A percentile compares a stretch with the other conserved stretches of the same genome.
These are phyloP conservation scores for Babesia sp. DNA, from an alignment of 169 alveolate species.

Conservation along the genomic window DNA sequence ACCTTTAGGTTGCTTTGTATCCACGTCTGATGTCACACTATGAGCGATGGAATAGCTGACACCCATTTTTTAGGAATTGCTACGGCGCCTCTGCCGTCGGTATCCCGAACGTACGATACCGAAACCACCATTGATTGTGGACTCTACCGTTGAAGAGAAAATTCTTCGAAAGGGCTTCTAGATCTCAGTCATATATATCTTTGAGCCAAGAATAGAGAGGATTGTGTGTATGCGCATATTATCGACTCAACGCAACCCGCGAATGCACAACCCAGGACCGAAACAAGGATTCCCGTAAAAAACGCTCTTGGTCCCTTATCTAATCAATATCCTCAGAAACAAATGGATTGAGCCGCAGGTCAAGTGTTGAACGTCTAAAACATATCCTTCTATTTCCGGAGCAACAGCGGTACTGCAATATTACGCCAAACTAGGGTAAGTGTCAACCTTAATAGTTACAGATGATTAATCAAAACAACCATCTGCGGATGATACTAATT, in stretches of 20 bases:
- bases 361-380: too few species aligned
- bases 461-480: too few species aligned
- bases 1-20: background rate
- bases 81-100: constrained; percentile 14
- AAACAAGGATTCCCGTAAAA: background rate
- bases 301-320: too few species aligned
- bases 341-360: too few species aligned
- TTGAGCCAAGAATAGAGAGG: background rate
- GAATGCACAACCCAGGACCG: background rate
- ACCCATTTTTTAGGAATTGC: constrained; percentile 8
- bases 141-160: background rate
- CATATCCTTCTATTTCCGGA: too few species aligned
- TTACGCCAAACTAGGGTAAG: too few species aligned
- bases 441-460: too few species aligned
- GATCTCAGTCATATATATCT: background rate
- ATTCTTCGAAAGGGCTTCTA: background rate
- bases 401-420: too few species aligned
- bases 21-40: constrained; percentile 7
- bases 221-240: constrained; percentile 9
- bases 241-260: constrained; percentile 2
- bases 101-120: background rate
- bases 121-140: background rate
- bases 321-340: too few species aligned
- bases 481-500: too few species aligned
- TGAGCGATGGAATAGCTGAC: constrained; percentile 21